These are phyloP conservation scores for Massariosphaeria phaeospora DNA, from an alignment of 495 filamentous ascomycete species.

Conservation along the genomic window DNA sequence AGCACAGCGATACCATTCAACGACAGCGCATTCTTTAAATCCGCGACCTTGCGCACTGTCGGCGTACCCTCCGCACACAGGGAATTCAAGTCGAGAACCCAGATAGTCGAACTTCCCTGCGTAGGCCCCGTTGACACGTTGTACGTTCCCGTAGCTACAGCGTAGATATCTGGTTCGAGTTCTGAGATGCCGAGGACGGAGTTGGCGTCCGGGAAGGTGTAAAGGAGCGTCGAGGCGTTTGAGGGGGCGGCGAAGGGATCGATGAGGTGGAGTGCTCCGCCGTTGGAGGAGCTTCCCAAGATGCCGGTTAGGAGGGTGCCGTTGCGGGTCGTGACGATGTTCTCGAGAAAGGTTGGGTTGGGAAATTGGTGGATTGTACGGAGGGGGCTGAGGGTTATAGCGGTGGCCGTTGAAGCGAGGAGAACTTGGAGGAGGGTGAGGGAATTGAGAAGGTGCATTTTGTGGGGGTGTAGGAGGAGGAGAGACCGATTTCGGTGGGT, in stretches of 20 bases:
- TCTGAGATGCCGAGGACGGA: constrained; percentile 13
- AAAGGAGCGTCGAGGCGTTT: background rate
- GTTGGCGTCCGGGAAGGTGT: background rate
- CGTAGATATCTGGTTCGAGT: constrained; percentile 2
- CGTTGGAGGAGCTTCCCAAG: background rate
- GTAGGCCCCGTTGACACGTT: background rate
- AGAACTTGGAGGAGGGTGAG: too few relatives aligned
- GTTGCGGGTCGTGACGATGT: constrained; percentile 5
- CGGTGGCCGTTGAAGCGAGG: too few relatives aligned
- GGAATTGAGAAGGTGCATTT: too few relatives aligned
- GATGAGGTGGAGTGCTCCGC: constrained; percentile 6
- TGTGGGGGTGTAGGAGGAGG: too few relatives aligned
- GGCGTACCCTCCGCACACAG: background rate
- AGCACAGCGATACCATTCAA: constrained; percentile 13
- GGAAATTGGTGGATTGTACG: constrained; percentile 18
- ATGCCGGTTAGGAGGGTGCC: constrained; percentile 13
- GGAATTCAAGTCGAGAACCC: constrained; percentile 2
- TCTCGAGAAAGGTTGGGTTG: constrained; percentile 21
- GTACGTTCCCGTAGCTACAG: constrained; percentile 1
- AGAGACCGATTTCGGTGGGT: too few relatives aligned
- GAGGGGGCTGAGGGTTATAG: too few relatives aligned
- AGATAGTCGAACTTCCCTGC: constrained; percentile 2
- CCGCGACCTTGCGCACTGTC: constrained; percentile 1
- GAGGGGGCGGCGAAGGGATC: constrained; percentile 1
- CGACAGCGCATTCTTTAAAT: background rate